phyloP scores from a whole-genome alignment of 805 yeast species.

The Metschnikowia colocasiae region DNA sequence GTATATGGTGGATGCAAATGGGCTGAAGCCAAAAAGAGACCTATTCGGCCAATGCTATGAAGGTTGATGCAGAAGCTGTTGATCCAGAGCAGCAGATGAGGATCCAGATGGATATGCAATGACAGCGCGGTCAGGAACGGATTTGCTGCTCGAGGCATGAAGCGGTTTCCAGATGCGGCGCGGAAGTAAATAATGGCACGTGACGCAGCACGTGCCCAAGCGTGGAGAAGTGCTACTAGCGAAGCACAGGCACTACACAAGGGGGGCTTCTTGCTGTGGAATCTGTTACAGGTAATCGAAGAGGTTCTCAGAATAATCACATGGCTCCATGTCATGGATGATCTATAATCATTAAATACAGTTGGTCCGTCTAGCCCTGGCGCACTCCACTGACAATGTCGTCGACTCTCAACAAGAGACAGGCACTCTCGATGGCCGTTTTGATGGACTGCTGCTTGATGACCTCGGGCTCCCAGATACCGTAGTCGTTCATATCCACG shows the following conservation, averaged over 20 bases:
- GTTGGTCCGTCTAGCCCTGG: conserved; percentile 25
- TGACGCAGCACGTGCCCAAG: conserved; percentile 5
- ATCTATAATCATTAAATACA: neutral
- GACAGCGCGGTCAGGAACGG: neutral
- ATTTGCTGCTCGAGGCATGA: neutral
- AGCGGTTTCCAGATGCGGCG: conserved; percentile 13
- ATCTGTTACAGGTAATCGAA: neutral
- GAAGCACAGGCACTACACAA: too few relatives aligned
- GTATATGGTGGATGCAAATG: neutral
- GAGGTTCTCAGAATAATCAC: neutral
- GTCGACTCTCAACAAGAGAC: conserved; percentile 90
- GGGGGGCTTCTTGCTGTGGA: too few relatives aligned
- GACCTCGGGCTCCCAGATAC: conserved; percentile 99
- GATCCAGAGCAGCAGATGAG: neutral
- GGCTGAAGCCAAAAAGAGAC: neutral
- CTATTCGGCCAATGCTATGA: neutral
- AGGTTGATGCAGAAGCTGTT: neutral
- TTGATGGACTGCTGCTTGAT: conserved; percentile 94
- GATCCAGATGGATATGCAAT: neutral
- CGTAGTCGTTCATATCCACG: conserved; percentile 93
- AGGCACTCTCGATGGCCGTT: conserved; percentile 97
- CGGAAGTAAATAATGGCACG: conserved; percentile 10
- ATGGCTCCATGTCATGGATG: neutral
- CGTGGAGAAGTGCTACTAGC: too few relatives aligned
- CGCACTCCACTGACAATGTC: conserved; percentile 97